phyloP scores from a whole-genome alignment of 1,139 yeast genomes.

The Zygoascus sp. region DNA sequence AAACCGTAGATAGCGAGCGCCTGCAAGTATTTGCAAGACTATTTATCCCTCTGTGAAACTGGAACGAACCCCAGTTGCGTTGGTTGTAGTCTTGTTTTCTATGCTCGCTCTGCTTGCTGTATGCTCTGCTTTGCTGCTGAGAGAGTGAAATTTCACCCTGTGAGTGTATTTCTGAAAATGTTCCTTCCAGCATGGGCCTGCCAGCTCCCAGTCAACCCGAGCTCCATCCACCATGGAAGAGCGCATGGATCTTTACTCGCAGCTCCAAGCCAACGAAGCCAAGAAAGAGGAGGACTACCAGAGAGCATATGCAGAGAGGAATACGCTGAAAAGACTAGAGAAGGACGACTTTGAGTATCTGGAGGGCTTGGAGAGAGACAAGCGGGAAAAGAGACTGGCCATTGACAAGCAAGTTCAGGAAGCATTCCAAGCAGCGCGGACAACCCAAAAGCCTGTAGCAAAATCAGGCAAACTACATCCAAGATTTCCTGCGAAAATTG shows the following conservation, averaged over 20 bases:
- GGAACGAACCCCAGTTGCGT: no score
- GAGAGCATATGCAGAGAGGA: conserved; percentile 15
- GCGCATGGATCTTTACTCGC: conserved; percentile 8
- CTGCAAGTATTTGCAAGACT: neutral
- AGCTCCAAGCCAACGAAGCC: conserved; percentile 12
- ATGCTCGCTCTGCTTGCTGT: no score
- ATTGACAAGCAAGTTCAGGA: conserved; percentile 16
- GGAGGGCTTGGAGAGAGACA: conserved; percentile 13
- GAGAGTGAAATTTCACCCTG: no score
- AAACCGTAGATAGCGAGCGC: no score
- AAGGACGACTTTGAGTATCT: conserved; percentile 19
- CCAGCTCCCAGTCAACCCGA: no score
- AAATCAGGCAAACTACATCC: neutral
- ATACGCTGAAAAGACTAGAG: conserved; percentile 18
- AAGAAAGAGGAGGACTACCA: conserved; percentile 19
- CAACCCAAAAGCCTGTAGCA: neutral
- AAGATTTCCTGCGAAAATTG: neutral
- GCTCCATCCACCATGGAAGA: conserved; percentile 2
- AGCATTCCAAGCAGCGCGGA: conserved; percentile 10
- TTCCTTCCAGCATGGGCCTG: neutral
- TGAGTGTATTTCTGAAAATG: no score
- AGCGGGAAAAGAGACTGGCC: conserved; percentile 15
- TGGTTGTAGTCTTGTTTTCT: no score
- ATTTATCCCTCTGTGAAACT: neutral
- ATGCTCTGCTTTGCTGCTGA: no score